Evolutionary conservation across 192 early-diverging fungal species (phyloP), one percentile per base, ranked within the genome.

Genomic region (Entrophospora sp.): DNA sequence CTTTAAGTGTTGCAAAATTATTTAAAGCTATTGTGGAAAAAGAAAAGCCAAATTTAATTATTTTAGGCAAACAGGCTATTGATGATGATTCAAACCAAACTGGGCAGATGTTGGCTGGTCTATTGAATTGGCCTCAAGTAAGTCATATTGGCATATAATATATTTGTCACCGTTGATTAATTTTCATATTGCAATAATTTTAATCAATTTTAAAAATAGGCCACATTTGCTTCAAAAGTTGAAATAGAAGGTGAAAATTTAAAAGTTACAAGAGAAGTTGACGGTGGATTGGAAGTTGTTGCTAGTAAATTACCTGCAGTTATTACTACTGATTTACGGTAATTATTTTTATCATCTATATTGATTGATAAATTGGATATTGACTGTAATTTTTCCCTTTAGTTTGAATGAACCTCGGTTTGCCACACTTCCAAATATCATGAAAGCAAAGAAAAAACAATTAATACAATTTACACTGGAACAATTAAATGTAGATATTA

Each of bases 401-500:
- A 86, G 93, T 22, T 81, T 99, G 61, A 99, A 97, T 80, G 87
- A 88, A 71, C 97, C 97, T 22, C 85, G 94, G 59, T 99, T 92
- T 70, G 97, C 92, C 14, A 94, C 97, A 38, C 82, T 99, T 51
- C 92, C 82, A 40, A 91, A 89, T 79, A 96, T 96, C 73, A 96
- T 96, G 96, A 99, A 99, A 84, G 96, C 96, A 56, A 99, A 96
- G 83, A 97, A 96, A 85, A 99, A 99, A 87, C 90, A 91, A 43
- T 72, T 99, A 62, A 74, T 75, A 55, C 91, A 88, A 73, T 43
- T 90, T 24, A 81, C 87, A 13, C 88, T 89, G 14, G 81, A 80
- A 30, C 87, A 93, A 44, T 79, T 97, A 24, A 87, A 82, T 32
- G 87, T 99, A 10, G 94, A 97, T 57, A 79, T 96, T 53, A 85